Base-by-base conservation (phyloP, 116 monocot genomes). In the Thalassia testudinum region DNA sequence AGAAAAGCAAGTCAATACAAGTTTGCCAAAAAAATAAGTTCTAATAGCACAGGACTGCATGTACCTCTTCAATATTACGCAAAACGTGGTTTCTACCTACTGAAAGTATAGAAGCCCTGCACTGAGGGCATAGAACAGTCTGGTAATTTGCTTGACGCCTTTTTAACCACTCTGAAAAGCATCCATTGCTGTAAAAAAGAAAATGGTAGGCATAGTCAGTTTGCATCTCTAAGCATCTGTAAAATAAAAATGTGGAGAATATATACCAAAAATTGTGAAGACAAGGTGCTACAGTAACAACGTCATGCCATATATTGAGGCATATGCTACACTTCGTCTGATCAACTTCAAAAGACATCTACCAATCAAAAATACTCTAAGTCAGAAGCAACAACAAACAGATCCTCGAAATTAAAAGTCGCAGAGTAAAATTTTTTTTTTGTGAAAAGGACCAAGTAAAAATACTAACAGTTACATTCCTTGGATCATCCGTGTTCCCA, bases 251-350 rank as follows among this genome's bases (percentile, higher is more conserved):
- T 18, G 42, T 50, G 27, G 10, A 34, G 30, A 34, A 19, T 21
- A 48, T 50, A 30, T 80, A 99, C 99, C 99, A 99, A 63, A 99
- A 99, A 64, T 99, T 99, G 63, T 99, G 99, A 34, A 90, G 79
- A 63, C 99, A 99, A 52, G 99, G 99, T 56, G 90, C 61, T 60
- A 99, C 75, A 29, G 86, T 90, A 49, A 99, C 90, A 71, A 99
- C 99, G 75, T 99, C 99, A 74, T 99, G 99, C 99, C 99, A 99
- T 58, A 90, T 67, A 59, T 90, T 99, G 52, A 99, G 73, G 70
- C 99, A 99, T 62, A 99, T 90, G 69, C 90, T 90, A 68, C 99
- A 99, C 67, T 90, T 82, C 65, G 90, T 72, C 76, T 90, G 75
- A 26, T 90, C 99, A 40, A 76, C 66, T 70, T 99, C 86, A 29